Base-by-base conservation (phyloP, 768 basidiomycete genomes). In the Podaxis sp. region DNA sequence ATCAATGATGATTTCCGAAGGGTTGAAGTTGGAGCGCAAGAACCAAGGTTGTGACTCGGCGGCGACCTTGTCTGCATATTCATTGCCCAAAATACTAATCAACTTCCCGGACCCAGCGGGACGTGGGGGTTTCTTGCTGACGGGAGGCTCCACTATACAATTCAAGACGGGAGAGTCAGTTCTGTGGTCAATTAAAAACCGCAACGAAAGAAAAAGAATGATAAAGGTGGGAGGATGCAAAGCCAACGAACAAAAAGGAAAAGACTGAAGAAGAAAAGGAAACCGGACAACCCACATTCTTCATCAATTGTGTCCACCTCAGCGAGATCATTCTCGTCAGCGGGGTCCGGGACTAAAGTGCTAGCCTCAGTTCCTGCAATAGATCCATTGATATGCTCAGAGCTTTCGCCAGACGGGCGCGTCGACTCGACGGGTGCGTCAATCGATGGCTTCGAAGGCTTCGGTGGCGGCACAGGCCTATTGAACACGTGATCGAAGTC, bases 21-120 rank as follows among this genome's bases (percentile, higher is more conserved):
- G 85, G 59, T 80, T 83, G 72, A 93, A 93, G 66, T 91, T 91
- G 12, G 90, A 85, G 5, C 85, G 86, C 53, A 99, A 81, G 74
- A 92, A 98, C 92, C 91, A 93, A 2, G 96, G 92, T 69, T 77
- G 76, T 3, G 73, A 70, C 61, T 81, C 81, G 15, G 78, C 74
- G 49, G 79, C 76, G 24, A 79, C 70, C 69, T 78, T 76, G 66
- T 79, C 76, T 53, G 76, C 71, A 66, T 82, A 78, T 64, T 82
- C 82, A 2, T 74, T 73, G 1, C 94, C 94, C 17, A 96, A 79
- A 51, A 61, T 36, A 27, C 53, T 54, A n/a, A 61, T 61, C 92
- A 75, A 72, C 85, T 83, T 66, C 81, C 77, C 60, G 93, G 78
- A 72, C 94, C 93, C 65, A 36, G 29, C 29, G 8, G 75, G 71